Evolutionary conservation across 225 moss, liverwort and hornwort species (phyloP).

Genomic region (Physcomitrellopsis africana): DNA sequence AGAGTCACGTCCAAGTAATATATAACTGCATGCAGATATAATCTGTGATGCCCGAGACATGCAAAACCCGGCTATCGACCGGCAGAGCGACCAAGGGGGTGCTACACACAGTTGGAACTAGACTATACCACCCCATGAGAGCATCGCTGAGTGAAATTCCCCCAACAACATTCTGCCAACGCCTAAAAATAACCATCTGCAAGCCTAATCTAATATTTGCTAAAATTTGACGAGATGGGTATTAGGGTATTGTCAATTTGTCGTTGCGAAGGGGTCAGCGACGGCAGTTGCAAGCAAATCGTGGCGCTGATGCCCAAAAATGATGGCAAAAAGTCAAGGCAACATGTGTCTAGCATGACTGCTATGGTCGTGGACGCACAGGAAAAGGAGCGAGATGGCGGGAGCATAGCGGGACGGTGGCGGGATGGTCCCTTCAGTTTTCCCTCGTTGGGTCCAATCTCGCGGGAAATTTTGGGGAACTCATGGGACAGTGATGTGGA

Average conservation of each 20-base stretch:
- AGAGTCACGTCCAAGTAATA: too few relatives aligned
- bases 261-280: too few relatives aligned
- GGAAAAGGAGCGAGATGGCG: neutral
- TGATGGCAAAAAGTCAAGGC: neutral
- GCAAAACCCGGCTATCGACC: conserved; percentile 29
- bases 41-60: conserved; percentile 38
- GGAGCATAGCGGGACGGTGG: conserved; percentile 37
- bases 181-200: conserved; percentile 21
- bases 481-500: neutral
- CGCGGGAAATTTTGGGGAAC: conserved; percentile 24
- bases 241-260: neutral
- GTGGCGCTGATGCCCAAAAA: neutral
- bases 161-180: too few relatives aligned
- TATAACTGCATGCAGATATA: neutral
- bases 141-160: neutral
- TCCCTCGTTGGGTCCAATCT: conserved; percentile 53
- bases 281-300: neutral
- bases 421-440: conserved; percentile 35
- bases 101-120: conserved; percentile 39
- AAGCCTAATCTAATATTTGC: conserved; percentile 40
- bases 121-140: neutral
- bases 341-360: conserved; percentile 41
- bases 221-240: conserved; percentile 43
- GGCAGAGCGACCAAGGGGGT: conserved; percentile 20
- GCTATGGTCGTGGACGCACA: conserved; percentile 23